A percentile compares a stretch with the other conserved stretches of the same genome.
Conservation (phyloP, 2,329 filamentous ascomycete genomes). For the Boeremia lycopersici region DNA sequence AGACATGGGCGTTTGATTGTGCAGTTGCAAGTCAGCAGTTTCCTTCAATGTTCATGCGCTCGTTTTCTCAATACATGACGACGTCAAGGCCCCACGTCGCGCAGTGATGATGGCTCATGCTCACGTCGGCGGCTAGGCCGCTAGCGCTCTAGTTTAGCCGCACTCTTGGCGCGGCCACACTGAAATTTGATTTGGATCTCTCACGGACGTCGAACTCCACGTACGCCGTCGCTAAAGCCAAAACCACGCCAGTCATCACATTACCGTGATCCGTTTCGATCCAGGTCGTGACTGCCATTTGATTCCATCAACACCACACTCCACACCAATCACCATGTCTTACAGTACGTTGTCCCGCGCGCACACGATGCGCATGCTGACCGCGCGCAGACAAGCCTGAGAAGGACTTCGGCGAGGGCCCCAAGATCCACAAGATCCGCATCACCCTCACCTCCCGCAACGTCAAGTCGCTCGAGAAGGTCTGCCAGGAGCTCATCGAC, state of each 20-base stretch:
- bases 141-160: background rate
- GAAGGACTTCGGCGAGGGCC: constrained; percentile 88
- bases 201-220: constrained; percentile 25
- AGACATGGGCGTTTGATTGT: constrained; percentile 40
- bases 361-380: constrained; percentile 17
- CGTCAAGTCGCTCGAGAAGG: constrained; percentile 84
- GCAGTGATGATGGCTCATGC: constrained; percentile 37
- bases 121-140: background rate
- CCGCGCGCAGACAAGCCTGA: constrained; percentile 72
- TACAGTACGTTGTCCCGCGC: constrained; percentile 34
- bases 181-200: no score
- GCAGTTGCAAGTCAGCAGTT: background rate
- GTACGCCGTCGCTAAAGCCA: constrained; percentile 36
- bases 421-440: constrained; percentile 97
- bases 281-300: constrained; percentile 56
- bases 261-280: constrained; percentile 56
- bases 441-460: constrained; percentile 97
- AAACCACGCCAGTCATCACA: constrained; percentile 58
- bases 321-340: constrained; percentile 41
- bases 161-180: constrained; percentile 12
- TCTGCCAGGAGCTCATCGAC: constrained; percentile 97
- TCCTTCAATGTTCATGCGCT: constrained; percentile 7
- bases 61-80: constrained; percentile 15
- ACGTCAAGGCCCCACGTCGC: constrained; percentile 19
- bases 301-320: constrained; percentile 29